A percentile compares a stretch with the other conserved stretches of the same genome.
Conservation (phyloP, 1,284 basidiomycete species). For the Malassezia furfur region DNA sequence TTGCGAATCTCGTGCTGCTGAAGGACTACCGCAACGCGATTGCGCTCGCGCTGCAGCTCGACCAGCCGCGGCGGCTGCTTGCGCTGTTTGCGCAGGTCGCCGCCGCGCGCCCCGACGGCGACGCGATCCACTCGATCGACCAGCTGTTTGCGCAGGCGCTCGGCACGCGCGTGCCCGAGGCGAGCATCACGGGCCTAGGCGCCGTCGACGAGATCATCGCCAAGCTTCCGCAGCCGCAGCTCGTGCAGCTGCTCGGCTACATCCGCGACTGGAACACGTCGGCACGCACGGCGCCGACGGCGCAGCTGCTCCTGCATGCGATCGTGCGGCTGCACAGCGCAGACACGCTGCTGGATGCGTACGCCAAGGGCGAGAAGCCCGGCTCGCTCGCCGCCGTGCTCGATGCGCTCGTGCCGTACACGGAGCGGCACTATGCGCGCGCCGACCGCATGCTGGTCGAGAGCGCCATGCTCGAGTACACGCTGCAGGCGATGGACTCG, state of each 20-base stretch:
- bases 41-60: conserved; percentile 76
- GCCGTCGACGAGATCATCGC: conserved; percentile 57
- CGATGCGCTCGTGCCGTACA: conserved; percentile 81
- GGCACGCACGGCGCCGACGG: conserved; percentile 71
- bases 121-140: conserved; percentile 16
- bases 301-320: conserved; percentile 74
- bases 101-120: conserved; percentile 21
- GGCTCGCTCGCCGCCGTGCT: conserved; percentile 56
- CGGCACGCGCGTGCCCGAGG: conserved; percentile 7
- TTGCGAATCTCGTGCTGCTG: conserved; percentile 74
- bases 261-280: conserved; percentile 88
- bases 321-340: conserved; percentile 66
- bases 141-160: conserved; percentile 18
- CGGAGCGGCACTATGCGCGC: conserved; percentile 76
- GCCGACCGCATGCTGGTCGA: conserved; percentile 82
- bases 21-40: conserved; percentile 88
- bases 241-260: conserved; percentile 71
- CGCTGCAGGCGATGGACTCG: conserved; percentile 78
- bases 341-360: conserved; percentile 66
- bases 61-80: conserved; percentile 79
- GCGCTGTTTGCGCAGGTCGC: conserved; percentile 58
- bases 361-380: conserved; percentile 47
- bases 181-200: conserved; percentile 34
- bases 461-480: conserved; percentile 83
- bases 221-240: conserved; percentile 62